Percentiles rank a stretch among this genome's conserved stretches.
Evolutionary conservation across 176 grass and related monocot species (phyloP).

Genomic region (Bromus sterilis): DNA sequence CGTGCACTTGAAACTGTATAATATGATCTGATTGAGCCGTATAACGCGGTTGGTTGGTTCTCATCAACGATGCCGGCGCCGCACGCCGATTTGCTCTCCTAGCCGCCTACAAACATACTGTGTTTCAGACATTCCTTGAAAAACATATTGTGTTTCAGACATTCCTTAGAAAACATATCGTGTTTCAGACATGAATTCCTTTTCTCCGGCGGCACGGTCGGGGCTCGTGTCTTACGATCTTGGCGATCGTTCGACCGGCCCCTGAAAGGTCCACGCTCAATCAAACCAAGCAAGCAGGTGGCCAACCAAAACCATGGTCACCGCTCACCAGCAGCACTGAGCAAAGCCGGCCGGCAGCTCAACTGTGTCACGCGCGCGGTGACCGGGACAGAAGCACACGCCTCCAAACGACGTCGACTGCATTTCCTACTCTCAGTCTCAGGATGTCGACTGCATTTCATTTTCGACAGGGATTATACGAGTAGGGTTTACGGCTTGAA

Average conservation of each 20-base stretch:
- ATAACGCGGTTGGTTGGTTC: too few species aligned
- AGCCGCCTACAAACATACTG: too few species aligned
- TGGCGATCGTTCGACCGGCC: constrained; percentile 11
- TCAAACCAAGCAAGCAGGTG: too few species aligned
- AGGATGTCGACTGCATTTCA: background rate
- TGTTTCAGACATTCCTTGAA: too few species aligned
- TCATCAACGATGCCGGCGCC: background rate
- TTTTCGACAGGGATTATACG: background rate
- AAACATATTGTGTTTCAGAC: too few species aligned
- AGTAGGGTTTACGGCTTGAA: constrained; percentile 2
- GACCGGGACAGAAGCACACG: background rate
- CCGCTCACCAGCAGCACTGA: background rate
- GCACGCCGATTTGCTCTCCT: too few species aligned
- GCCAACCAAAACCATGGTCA: background rate
- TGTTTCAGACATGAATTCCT: too few species aligned
- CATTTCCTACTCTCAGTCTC: background rate
- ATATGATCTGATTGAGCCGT: background rate
- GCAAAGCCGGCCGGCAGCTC: background rate
- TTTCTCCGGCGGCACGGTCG: too few species aligned
- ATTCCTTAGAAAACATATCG: too few species aligned
- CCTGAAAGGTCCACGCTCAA: too few species aligned
- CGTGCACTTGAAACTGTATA: background rate
- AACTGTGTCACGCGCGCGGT: background rate
- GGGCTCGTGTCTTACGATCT: background rate
- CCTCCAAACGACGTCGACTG: background rate